Base-by-base conservation (phyloP, 192 early-diverging fungal species). In the Hyaloraphidium curvatum region DNA sequence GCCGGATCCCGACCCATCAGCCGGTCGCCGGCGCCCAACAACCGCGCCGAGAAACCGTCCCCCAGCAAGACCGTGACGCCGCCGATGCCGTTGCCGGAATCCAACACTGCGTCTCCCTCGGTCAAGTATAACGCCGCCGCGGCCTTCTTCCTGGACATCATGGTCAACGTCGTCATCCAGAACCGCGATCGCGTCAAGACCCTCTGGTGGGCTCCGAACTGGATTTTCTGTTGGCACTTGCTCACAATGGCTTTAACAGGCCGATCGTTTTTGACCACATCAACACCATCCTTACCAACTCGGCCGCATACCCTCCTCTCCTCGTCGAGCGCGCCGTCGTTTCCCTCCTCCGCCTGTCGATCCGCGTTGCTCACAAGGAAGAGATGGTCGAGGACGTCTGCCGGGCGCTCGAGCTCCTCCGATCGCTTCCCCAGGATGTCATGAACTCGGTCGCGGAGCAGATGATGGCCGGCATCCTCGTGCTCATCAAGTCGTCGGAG, bases 301-400 rank as follows among this genome's bases (percentile, higher is more conserved):
- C 81, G 16, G 69, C 66, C 39, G 67, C 56, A 5, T 67, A 77
- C 29, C 80, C 81, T 41, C 65, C 70, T 0, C 56, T 82, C 29
- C 59, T 88, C 17, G 69, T 93, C 4, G 83, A 92, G 65, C 67
- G 87, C 13, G 75, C 80, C 0, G 84, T 90, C 3, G 74, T 79
- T 3, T 79, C 78, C 3, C 52, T 89, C n/a, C 61, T 88, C 30
- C 55, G 77, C 59, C 65, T 90, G 13, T 67, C 78, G 30, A 77
- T 78, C 31, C 70, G 82, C 1, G 60, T 87, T 54, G 82, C 81
- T 0, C 74, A 80, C 40, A 4, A 61, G 55, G 65, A 71, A 21
- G 69, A 69, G 23, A 60, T 69, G 33, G 39, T 62, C 1, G 13
- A 57, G 16, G 37, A 69, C 29, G 51, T 68, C 31, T 53, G 69